Conservation (phyloP, 805 yeast genomes). For the Wickerhamiella spandovensis region DNA sequence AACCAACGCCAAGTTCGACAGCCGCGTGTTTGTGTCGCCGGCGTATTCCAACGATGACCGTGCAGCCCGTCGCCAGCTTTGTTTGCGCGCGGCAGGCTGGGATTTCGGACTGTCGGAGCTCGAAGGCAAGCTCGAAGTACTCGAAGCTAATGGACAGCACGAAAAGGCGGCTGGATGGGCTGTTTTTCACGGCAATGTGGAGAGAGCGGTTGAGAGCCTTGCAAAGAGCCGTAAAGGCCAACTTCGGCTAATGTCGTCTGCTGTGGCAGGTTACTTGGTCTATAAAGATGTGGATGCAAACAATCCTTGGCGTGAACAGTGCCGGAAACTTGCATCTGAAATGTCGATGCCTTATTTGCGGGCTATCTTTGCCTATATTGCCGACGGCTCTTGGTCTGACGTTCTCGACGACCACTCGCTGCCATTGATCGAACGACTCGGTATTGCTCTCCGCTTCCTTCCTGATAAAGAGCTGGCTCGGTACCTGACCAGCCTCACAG, state of each 20-base stretch:
- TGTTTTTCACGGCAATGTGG: slow-evolving; percentile 80
- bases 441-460: slow-evolving; percentile 77
- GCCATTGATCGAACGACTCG: slow-evolving; percentile 77
- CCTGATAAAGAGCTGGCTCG: slow-evolving; percentile 61
- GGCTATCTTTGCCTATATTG: slow-evolving; percentile 84
- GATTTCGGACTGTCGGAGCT: slow-evolving; percentile 63
- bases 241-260: slow-evolving; percentile 73
- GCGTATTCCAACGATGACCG: slow-evolving; percentile 29
- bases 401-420: slow-evolving; percentile 80
- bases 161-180: slow-evolving; percentile 98
- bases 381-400: slow-evolving; percentile 94
- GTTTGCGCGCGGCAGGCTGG: slow-evolving; percentile 84
- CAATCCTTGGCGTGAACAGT: slow-evolving; percentile 86
- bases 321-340: slow-evolving; percentile 77
- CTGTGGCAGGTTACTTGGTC: slow-evolving; percentile 79
- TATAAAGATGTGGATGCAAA: slow-evolving; percentile 42
- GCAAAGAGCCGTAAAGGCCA: slow-evolving; percentile 60
- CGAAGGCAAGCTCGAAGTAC: slow-evolving; percentile 47
- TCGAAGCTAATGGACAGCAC: slow-evolving; percentile 45
- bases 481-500: slow-evolving; percentile 57
- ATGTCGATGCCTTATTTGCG: slow-evolving; percentile 79
- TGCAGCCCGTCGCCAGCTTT: slow-evolving; percentile 57
- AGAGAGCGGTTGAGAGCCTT: slow-evolving; percentile 65
- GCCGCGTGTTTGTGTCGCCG: slow-evolving; percentile 19
- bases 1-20: slow-evolving; percentile 27